These are phyloP conservation scores for Aspergillus unguis DNA, from an alignment of 2,329 filamentous ascomycete species.

Conservation along the genomic window DNA sequence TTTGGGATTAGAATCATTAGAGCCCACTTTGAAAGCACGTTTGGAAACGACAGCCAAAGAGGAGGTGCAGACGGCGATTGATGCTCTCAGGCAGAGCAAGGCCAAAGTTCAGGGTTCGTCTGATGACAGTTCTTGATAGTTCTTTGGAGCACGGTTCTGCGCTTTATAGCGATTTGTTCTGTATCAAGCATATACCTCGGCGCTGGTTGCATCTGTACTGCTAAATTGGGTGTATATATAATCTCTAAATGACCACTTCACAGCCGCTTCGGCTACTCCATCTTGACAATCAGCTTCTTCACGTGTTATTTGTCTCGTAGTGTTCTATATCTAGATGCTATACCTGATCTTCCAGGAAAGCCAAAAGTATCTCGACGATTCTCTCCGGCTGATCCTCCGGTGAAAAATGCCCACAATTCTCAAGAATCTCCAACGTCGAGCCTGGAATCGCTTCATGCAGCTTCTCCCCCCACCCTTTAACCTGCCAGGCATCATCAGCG, in stretches of 20 bases:
- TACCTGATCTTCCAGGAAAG: no score
- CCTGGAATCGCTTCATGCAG: no score
- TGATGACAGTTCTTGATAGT: constrained; percentile 19
- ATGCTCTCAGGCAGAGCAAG: constrained; percentile 26
- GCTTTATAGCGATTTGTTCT: constrained; percentile 18
- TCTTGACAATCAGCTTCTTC: neutral
- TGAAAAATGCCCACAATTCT: no score
- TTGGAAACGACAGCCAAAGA: constrained; percentile 74
- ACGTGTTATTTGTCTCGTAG: no score
- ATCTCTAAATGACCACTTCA: neutral
- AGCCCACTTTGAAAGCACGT: constrained; percentile 62
- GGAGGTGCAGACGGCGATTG: constrained; percentile 75
- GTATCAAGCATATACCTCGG: constrained; percentile 16
- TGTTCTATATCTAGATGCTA: no score
- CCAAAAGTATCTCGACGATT: no score
- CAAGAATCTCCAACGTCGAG: no score
- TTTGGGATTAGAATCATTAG: constrained; percentile 55
- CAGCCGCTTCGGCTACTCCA: neutral
- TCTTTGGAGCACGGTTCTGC: constrained; percentile 18
- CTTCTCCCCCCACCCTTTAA: no score
- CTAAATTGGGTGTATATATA: neutral
- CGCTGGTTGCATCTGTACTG: constrained; percentile 15
- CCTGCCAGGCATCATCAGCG: no score
- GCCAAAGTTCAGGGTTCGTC: constrained; percentile 16
- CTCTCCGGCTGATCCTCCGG: no score